These are phyloP conservation scores for Tephrocybe sp. DNA, from an alignment of 768 basidiomycete species.

Conservation along the genomic window DNA sequence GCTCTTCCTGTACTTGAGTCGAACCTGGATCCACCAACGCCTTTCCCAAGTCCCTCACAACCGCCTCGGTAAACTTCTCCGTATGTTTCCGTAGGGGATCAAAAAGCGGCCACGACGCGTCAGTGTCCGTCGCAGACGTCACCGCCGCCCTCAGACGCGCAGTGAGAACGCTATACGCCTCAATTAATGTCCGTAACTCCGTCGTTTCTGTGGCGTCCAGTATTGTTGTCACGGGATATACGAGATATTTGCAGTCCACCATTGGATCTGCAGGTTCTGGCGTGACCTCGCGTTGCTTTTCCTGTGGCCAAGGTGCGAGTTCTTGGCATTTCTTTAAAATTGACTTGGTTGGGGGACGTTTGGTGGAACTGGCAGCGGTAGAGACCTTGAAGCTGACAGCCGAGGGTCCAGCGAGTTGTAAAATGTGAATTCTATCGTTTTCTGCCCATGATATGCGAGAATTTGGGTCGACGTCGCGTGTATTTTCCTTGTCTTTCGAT, in stretches of 20 bases:
- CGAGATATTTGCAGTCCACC: slow-evolving; percentile 59
- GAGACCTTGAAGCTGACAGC: slow-evolving; percentile 21
- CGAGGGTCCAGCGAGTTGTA: slow-evolving; percentile 26
- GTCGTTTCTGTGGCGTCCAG: slow-evolving; percentile 37
- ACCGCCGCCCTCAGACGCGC: slow-evolving; percentile 56
- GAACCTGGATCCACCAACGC: slow-evolving; percentile 58
- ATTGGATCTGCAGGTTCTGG: slow-evolving; percentile 78
- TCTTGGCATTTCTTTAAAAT: slow-evolving; percentile 60
- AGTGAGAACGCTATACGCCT: slow-evolving; percentile 70
- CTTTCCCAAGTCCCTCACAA: slow-evolving; percentile 67
- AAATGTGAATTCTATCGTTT: slow-evolving; percentile 43
- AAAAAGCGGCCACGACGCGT: slow-evolving; percentile 70
- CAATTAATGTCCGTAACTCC: slow-evolving; percentile 57
- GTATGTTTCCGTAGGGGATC: slow-evolving; percentile 60
- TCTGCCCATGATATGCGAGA: slow-evolving; percentile 51
- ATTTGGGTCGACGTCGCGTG: slow-evolving; percentile 26
- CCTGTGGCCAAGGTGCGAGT: slow-evolving; percentile 38
- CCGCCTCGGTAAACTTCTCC: slow-evolving; percentile 47
- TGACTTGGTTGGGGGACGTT: slow-evolving; percentile 52
- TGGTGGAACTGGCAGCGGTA: slow-evolving; percentile 32
- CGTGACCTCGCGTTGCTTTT: slow-evolving; percentile 56
- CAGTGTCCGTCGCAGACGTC: slow-evolving; percentile 42
- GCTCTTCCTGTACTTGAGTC: slow-evolving; percentile 24
- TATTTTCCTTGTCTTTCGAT: slow-evolving; percentile 50
- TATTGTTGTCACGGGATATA: slow-evolving; percentile 60